phyloP scores from a whole-genome alignment of 257 asterid genomes.

The Rhazya stricta region DNA sequence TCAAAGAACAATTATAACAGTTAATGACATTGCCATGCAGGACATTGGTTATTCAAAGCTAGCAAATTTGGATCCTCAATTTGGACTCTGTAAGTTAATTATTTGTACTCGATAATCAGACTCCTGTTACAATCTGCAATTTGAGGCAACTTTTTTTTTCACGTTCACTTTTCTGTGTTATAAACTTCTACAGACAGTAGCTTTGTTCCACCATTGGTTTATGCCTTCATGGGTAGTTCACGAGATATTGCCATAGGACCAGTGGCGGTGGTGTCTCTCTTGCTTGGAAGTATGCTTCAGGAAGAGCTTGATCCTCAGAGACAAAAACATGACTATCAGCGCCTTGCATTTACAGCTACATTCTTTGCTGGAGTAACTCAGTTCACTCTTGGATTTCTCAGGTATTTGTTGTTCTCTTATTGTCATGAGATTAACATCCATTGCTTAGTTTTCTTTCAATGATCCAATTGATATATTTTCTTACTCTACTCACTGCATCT shows the following conservation, averaged over 20 bases:
- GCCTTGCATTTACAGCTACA: conserved; percentile 73
- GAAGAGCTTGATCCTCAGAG: conserved; percentile 49
- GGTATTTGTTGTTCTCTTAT: conserved; percentile 26
- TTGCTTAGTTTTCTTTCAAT: not conserved
- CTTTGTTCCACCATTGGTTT: conserved; percentile 73
- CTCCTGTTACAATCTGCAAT: not conserved
- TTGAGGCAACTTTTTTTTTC: not conserved
- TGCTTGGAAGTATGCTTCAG: conserved; percentile 63
- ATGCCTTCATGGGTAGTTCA: conserved; percentile 81
- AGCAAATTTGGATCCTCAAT: conserved; percentile 61
- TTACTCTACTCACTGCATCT: not conserved
- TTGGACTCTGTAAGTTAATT: conserved; percentile 55
- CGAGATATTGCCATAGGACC: conserved; percentile 87
- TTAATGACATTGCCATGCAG: conserved; percentile 32
- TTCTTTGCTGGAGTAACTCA: conserved; percentile 72
- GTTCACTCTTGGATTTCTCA: conserved; percentile 58
- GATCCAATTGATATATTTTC: too few relatives aligned
- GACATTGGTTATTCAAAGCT: conserved; percentile 76
- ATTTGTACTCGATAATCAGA: not conserved
- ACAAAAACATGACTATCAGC: conserved; percentile 40
- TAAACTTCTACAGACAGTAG: conserved; percentile 47
- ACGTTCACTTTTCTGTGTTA: not conserved
- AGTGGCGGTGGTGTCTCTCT: conserved; percentile 76
- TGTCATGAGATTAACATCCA: not conserved
- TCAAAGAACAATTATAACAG: not conserved